Conservation (phyloP, 306 rosid genomes). For the Rubus parviflorus region DNA sequence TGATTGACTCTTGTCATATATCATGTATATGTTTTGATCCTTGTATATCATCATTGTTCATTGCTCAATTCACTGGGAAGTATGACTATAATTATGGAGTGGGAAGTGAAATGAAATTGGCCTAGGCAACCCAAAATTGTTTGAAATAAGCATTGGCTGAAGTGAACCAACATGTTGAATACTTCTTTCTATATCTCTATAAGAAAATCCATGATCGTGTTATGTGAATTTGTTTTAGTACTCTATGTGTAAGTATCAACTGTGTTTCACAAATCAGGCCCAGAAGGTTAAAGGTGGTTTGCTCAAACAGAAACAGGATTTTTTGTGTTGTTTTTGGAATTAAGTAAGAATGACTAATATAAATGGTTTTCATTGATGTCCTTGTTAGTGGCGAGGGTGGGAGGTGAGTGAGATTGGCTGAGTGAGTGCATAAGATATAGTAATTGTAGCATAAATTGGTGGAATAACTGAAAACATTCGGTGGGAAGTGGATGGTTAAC, state of each 20-base stretch:
- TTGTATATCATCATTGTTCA: background rate
- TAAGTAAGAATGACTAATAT: background rate
- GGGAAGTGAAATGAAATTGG: background rate
- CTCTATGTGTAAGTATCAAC: background rate
- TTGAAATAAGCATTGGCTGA: slow-evolving; percentile 16
- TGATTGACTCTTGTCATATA: background rate
- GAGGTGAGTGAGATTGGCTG: background rate
- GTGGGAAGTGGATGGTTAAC: background rate
- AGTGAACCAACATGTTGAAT: background rate
- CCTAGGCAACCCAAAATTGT: background rate
- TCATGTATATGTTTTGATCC: background rate
- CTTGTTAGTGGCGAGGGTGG: background rate
- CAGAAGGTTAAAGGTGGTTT: background rate
- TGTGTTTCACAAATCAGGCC: background rate
- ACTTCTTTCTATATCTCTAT: background rate
- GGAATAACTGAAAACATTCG: slow-evolving; percentile 6
- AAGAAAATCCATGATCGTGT: background rate
- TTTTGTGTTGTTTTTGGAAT: background rate
- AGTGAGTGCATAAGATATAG: background rate
- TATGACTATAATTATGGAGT: background rate
- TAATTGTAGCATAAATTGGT: background rate
- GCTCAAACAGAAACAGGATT: background rate
- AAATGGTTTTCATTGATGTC: background rate
- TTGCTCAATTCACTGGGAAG: background rate
- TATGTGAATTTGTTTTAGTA: background rate